Conservation (phyloP, 768 basidiomycete species). For the Boletus tylopilopsis region DNA sequence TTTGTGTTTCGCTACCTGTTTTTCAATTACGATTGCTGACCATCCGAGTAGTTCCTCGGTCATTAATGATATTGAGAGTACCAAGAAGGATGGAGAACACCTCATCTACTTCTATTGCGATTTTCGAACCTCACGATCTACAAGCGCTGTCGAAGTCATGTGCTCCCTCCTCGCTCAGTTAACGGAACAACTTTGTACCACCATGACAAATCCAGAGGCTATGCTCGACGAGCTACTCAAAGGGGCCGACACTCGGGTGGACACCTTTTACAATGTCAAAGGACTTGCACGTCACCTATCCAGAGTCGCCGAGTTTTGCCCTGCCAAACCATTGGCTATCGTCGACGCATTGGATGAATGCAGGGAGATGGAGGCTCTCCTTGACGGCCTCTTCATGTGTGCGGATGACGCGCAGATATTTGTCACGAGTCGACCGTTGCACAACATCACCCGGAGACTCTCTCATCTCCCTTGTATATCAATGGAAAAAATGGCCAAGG, state of each 20-base stretch:
- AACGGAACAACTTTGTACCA: not conserved
- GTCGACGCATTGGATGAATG: slow-evolving; percentile 20
- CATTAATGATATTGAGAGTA: not conserved
- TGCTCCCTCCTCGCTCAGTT: slow-evolving; percentile 17
- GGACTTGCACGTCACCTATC: slow-evolving; percentile 4
- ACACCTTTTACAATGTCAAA: not conserved
- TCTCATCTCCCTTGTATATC: not conserved
- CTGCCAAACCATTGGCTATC: slow-evolving; percentile 2
- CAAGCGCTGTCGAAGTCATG: slow-evolving; percentile 12
- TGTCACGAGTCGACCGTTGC: slow-evolving; percentile 10
- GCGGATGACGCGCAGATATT: slow-evolving; percentile 2
- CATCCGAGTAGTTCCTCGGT: not conserved
- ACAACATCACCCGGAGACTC: slow-evolving; percentile 6
- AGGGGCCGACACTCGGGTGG: not conserved
- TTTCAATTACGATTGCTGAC: not conserved
- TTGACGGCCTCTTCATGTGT: not conserved
- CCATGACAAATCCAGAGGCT: not conserved
- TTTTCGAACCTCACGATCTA: slow-evolving; percentile 10
- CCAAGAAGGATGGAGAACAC: not conserved
- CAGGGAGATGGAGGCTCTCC: not conserved
- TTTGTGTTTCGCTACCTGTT: not conserved
- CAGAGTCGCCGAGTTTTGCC: not conserved
- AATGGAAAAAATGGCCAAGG: slow-evolving; percentile 2
- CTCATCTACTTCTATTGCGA: slow-evolving; percentile 24
- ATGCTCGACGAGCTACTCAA: not conserved